Evolutionary conservation across 139 green algal genomes (phyloP), one percentile per base, ranked within the genome.

Genomic region (Volvox reticuliferus): DNA sequence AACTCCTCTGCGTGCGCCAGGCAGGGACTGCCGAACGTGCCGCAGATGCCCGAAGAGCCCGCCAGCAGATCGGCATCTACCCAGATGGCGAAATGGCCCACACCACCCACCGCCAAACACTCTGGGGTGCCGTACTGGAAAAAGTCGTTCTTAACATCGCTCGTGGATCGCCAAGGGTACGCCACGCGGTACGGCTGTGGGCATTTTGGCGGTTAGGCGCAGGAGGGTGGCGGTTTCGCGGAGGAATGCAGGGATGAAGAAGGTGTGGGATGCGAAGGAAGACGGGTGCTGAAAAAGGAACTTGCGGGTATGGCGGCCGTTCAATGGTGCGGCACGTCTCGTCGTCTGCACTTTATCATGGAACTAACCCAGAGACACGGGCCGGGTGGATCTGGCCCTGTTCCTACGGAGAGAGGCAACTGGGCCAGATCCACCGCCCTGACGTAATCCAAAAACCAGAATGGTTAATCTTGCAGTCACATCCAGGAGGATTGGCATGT

Each of bases 51-150:
- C 36, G 89, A 94, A 28, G 89, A 93, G 63, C 92, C 91, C 37
- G 89, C 87, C 82, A 94, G 73, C 82, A 99, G 93, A 35, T 99
- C 97, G 18, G 90, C 76, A 90, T 98, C 96, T 30, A 99, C 36
- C 83, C 94, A 97, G 14, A 99, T 91, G 21, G 96, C 96, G 89
- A 97, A 98, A 69, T 94, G 91, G 0, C 95, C 94, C 28, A 93
- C 91, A 1, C 97, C 96, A 12, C 96, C 97, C 63, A 98, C 91
- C 2, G 92, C 94, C 62, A 98, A 76, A 33, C 91, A 94, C 21
- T 97, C 93, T 22, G 81, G 93, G 17, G 91, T 94, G n/a, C 89
- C 94, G 77, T 96, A 97, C 93, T 95, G 93, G 93, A 97, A 98
- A 88, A 96, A 98, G 90, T 98, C 95, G 82, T 98, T 98, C 92